Percentiles rank a stretch among this genome's conserved stretches.
Evolutionary conservation across 305 asterid genomes (phyloP).

Genomic region (Fraxinus sp.): DNA sequence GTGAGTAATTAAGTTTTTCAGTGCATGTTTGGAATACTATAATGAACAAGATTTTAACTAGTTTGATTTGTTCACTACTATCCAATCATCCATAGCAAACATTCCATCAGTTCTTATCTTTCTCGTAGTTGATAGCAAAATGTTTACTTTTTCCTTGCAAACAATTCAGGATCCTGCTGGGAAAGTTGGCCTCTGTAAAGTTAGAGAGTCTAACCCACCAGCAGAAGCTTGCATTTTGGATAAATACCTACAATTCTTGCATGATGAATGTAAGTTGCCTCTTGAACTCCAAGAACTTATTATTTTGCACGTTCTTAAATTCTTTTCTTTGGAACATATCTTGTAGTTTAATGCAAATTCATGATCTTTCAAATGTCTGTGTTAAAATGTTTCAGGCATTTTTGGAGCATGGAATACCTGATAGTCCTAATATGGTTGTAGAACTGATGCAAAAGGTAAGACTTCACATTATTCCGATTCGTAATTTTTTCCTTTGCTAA

Average conservation of each 20-base stretch:
- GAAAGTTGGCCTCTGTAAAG: conserved; percentile 61
- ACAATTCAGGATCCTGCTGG: conserved; percentile 64
- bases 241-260: conserved; percentile 78
- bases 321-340: neutral
- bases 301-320: neutral
- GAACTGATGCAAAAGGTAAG: conserved; percentile 81
- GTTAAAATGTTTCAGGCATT: conserved; percentile 53
- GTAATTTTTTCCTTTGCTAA: neutral
- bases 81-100: neutral
- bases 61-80: neutral
- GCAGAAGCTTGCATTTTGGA: conserved; percentile 92
- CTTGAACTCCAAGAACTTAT: neutral
- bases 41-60: neutral
- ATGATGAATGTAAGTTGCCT: conserved; percentile 69
- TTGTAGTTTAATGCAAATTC: neutral
- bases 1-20: conserved; percentile 34
- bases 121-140: neutral
- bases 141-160: neutral
- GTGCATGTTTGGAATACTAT: neutral
- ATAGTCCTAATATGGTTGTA: conserved; percentile 57
- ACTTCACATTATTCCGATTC: conserved; percentile 11
- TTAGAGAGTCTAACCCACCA: conserved; percentile 68
- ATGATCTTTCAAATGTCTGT: neutral
- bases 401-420: conserved; percentile 78
- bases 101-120: neutral